phyloP scores from a whole-genome alignment of 73 alveolate genomes.

The Paramecium bursaria region DNA sequence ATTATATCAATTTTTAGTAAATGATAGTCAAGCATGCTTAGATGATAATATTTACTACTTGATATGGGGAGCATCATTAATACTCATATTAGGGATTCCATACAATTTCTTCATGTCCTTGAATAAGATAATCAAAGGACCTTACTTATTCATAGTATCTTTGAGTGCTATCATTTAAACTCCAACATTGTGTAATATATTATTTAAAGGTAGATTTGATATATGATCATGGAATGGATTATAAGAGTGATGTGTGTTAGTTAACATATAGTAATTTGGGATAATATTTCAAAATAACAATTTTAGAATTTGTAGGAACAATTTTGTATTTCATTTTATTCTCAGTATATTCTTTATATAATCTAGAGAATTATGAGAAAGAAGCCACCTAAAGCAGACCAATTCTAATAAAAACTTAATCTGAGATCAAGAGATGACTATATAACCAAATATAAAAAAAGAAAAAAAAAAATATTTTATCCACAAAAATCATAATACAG shows the following conservation, averaged over 20 bases:
- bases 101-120: conserved; percentile 33
- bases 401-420: too few species aligned
- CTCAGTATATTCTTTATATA: too few species aligned
- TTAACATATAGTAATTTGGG: conserved; percentile 12
- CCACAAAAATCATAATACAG: too few species aligned
- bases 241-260: background rate
- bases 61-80: background rate
- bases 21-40: background rate
- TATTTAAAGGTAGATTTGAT: background rate
- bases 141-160: background rate
- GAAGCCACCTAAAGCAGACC: too few species aligned
- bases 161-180: background rate
- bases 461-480: too few species aligned
- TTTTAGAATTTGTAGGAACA: background rate
- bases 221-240: background rate
- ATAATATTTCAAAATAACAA: background rate
- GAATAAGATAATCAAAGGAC: background rate
- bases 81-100: conserved; percentile 38
- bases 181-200: background rate
- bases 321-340: background rate
- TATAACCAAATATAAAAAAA: too few species aligned
- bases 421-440: too few species aligned
- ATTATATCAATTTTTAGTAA: background rate
- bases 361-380: too few species aligned
- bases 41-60: conserved; percentile 47